phyloP scores from a whole-genome alignment of 2,329 filamentous ascomycete species.

The Golovinomyces cichoracearum region DNA sequence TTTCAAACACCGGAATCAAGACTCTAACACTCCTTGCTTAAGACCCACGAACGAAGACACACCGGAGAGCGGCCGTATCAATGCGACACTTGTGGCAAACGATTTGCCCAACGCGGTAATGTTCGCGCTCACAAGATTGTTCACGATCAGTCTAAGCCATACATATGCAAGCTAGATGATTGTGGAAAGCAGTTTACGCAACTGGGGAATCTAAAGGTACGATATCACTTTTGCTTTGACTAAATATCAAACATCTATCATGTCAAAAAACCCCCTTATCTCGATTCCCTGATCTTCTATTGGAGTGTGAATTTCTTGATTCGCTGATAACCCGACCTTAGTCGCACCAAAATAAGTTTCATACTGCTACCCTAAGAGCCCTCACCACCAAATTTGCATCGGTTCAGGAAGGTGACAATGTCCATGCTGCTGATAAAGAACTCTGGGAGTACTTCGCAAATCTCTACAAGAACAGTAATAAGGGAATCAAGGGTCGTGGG shows the following conservation, averaged over 20 bases:
- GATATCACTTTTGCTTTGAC: not conserved
- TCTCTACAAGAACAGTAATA: slow-evolving; percentile 95
- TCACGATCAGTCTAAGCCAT: slow-evolving; percentile 53
- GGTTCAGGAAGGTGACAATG: slow-evolving; percentile 31
- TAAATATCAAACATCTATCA: slow-evolving; percentile 1
- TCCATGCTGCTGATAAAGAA: slow-evolving; percentile 43
- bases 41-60: slow-evolving; percentile 72
- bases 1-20: not conserved
- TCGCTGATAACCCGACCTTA: not conserved
- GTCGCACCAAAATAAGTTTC: slow-evolving; percentile 89
- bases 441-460: slow-evolving; percentile 63
- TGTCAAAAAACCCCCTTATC: too few relatives aligned
- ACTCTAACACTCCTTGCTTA: slow-evolving; percentile 3
- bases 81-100: slow-evolving; percentile 56
- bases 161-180: slow-evolving; percentile 52
- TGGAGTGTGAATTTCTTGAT: too few relatives aligned
- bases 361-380: slow-evolving; percentile 42
- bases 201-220: slow-evolving; percentile 70
- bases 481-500: slow-evolving; percentile 88
- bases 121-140: slow-evolving; percentile 62
- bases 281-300: too few relatives aligned
- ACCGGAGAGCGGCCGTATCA: slow-evolving; percentile 65
- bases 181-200: slow-evolving; percentile 79
- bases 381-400: slow-evolving; percentile 46
- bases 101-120: slow-evolving; percentile 67